phyloP scores from a whole-genome alignment of 2,329 filamentous ascomycete genomes.

The Aaosphaeria pasadenensis region DNA sequence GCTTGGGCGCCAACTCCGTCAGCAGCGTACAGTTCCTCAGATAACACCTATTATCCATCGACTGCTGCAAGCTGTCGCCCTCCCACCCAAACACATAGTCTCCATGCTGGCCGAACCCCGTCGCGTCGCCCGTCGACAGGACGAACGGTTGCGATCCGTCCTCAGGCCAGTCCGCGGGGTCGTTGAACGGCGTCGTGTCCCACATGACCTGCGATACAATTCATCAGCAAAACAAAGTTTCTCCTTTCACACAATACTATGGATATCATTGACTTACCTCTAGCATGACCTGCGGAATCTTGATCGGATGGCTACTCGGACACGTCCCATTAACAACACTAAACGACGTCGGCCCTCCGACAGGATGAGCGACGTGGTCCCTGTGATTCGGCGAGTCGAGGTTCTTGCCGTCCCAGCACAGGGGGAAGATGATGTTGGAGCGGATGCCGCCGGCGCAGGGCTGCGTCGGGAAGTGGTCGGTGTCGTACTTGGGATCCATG shows the following conservation, averaged over 20 bases:
- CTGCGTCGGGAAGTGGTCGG: conserved; percentile 35
- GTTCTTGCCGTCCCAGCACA: conserved; percentile 48
- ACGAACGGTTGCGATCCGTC: conserved; percentile 12
- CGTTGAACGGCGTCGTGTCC: conserved; percentile 31
- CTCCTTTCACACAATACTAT: not conserved
- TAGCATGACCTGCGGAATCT: conserved; percentile 43
- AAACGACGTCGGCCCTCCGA: conserved; percentile 14
- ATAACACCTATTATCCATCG: conserved; percentile 15
- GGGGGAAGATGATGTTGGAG: conserved; percentile 46
- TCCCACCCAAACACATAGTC: conserved; percentile 36
- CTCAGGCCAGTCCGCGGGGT: conserved; percentile 10
- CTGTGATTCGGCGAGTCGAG: conserved; percentile 53
- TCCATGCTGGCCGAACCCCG: conserved; percentile 48
- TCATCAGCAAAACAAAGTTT: not conserved
- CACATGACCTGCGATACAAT: conserved; percentile 31
- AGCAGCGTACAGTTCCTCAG: conserved; percentile 11
- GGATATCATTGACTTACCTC: conserved; percentile 24
- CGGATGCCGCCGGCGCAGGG: conserved; percentile 43
- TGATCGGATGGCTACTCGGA: conserved; percentile 39
- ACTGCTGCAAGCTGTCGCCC: conserved; percentile 8
- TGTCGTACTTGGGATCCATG: conserved; percentile 23
- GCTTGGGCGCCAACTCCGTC: conserved; percentile 5
- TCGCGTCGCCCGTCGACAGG: conserved; percentile 33
- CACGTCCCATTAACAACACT: conserved; percentile 32
- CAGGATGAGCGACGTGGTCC: conserved; percentile 43